Conservation (phyloP, 345 rosid genomes). For the Stellera chamaejasme region DNA sequence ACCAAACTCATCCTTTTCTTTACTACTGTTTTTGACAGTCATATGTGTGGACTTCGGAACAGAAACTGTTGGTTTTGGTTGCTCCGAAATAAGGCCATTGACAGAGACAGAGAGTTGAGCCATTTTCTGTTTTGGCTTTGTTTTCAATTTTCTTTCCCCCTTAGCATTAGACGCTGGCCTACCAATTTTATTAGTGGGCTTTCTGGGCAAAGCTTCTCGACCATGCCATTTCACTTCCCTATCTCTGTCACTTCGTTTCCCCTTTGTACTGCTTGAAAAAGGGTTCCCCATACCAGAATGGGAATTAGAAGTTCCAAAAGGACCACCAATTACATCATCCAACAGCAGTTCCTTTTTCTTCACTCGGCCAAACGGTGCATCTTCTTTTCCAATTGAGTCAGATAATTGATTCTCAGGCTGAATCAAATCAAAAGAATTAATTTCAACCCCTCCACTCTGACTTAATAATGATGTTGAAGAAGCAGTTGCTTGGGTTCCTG, state of each 20-base stretch:
- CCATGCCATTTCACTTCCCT: constrained; percentile 87
- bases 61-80: constrained; percentile 34
- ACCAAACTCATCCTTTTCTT: constrained; percentile 42
- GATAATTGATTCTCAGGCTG: constrained; percentile 34
- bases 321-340: constrained; percentile 70
- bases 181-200: constrained; percentile 66
- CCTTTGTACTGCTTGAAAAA: constrained; percentile 71
- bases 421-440: constrained; percentile 41
- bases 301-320: constrained; percentile 22
- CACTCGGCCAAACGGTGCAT: constrained; percentile 63
- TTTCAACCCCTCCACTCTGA: constrained; percentile 38
- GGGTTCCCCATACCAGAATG: constrained; percentile 47
- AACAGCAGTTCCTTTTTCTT: constrained; percentile 82
- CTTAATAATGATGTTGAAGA: constrained; percentile 32
- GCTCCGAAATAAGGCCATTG: constrained; percentile 57
- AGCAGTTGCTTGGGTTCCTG: constrained; percentile 46
- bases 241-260: constrained; percentile 96
- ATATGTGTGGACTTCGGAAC: constrained; percentile 39
- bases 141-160: constrained; percentile 82
- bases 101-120: constrained; percentile 71
- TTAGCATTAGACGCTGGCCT: constrained; percentile 67
- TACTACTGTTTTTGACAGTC: constrained; percentile 36
- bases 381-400: constrained; percentile 47
- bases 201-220: constrained; percentile 56
- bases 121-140: constrained; percentile 89